Evolutionary conservation across 2,329 filamentous ascomycete species (phyloP).

Genomic region (Claviceps maximensis): DNA sequence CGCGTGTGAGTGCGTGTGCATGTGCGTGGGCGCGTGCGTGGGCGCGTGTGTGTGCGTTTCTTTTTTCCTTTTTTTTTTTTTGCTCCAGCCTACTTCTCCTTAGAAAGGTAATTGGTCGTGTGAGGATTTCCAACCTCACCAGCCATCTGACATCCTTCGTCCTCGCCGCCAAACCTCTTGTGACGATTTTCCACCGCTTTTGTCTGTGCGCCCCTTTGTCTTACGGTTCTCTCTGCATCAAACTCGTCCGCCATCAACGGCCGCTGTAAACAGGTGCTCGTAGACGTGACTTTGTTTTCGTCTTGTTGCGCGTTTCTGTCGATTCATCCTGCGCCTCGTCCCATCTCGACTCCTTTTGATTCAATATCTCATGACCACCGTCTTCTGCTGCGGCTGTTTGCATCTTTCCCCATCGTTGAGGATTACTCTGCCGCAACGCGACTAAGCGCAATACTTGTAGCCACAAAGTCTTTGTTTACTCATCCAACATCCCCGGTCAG

Average conservation of each 20-base stretch:
- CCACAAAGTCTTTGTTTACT: not conserved
- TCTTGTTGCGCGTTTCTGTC: not conserved
- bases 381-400: not conserved
- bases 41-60: not conserved
- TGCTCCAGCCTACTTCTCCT: constrained; percentile 4
- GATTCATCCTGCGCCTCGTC: not conserved
- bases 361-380: not conserved
- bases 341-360: not conserved
- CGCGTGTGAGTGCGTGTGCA: too few species aligned
- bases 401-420: not conserved
- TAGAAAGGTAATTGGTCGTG: constrained; percentile 27
- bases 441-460: not conserved
- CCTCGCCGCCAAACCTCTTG: not conserved
- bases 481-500: not conserved
- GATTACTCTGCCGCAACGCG: not conserved
- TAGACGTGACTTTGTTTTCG: not conserved
- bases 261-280: not conserved
- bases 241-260: not conserved
- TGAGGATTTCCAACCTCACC: constrained; percentile 17
- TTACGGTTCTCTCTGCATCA: not conserved
- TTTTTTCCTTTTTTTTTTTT: too few species aligned
- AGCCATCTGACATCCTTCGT: too few species aligned
- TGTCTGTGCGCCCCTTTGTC: constrained; percentile 1
- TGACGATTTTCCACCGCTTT: not conserved
- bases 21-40: too few species aligned